Evolutionary conservation across 108 stramenopile species (phyloP).

Genomic region (Craspedostauros australis): DNA sequence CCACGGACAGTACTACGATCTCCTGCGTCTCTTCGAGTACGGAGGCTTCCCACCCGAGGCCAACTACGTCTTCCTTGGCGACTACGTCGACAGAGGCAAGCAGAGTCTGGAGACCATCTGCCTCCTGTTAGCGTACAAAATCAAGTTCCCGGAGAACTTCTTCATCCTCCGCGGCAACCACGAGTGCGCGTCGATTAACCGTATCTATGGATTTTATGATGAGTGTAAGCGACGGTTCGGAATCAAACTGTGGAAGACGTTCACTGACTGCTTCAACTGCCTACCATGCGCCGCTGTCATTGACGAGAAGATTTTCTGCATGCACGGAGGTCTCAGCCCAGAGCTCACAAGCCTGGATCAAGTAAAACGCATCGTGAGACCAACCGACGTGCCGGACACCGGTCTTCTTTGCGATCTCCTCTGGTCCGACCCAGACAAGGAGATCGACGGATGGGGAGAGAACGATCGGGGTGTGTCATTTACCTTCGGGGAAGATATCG

Average conservation of each 20-base stretch:
- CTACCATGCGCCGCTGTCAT: conserved; percentile 98
- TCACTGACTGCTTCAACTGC: conserved; percentile 99
- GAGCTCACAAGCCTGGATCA: conserved; percentile 96
- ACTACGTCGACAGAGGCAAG: conserved; percentile 98
- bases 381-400: conserved; percentile 99
- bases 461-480: conserved; percentile 99
- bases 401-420: conserved; percentile 98
- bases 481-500: conserved; percentile 99
- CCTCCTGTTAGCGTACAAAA: conserved; percentile 96
- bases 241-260: conserved; percentile 99
- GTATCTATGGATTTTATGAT: conserved; percentile 99
- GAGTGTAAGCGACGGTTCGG: conserved; percentile 97
- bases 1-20: conserved; percentile 96
- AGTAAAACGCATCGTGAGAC: conserved; percentile 93
- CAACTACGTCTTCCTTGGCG: conserved; percentile 98
- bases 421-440: conserved; percentile 99
- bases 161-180: conserved; percentile 99
- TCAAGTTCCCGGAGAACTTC: conserved; percentile 99
- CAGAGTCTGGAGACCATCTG: conserved; percentile 97
- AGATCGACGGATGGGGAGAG: conserved; percentile 99
- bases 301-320: conserved; percentile 99
- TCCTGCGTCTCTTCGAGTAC: conserved; percentile 95
- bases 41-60: conserved; percentile 97
- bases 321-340: conserved; percentile 97
- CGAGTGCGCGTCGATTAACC: conserved; percentile 98